Conservation (phyloP, 2,329 filamentous ascomycete species). For the Thelonectria rubi region DNA sequence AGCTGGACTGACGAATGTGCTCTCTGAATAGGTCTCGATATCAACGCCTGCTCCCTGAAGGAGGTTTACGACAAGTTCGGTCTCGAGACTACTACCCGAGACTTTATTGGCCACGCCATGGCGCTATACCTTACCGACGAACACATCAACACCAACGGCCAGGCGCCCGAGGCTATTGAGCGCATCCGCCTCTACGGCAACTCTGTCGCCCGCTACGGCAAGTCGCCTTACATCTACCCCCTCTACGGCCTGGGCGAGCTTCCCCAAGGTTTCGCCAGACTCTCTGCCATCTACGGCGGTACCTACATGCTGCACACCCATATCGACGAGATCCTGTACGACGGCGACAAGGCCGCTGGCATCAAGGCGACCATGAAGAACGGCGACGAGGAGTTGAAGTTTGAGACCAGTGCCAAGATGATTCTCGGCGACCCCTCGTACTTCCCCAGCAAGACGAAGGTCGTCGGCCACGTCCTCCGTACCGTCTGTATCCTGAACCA, state of each 20-base stretch:
- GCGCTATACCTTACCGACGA: slow-evolving; percentile 91
- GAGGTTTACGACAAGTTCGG: slow-evolving; percentile 99
- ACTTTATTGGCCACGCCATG: slow-evolving; percentile 99
- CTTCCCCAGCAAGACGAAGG: slow-evolving; percentile 88
- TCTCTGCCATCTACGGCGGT: slow-evolving; percentile 97
- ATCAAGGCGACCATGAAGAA: slow-evolving; percentile 99
- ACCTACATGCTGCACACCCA: slow-evolving; percentile 99
- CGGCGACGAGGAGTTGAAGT: slow-evolving; percentile 90
- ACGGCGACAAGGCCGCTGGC: slow-evolving; percentile 84
- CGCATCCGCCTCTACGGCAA: slow-evolving; percentile 97
- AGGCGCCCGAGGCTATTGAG: slow-evolving; percentile 84
- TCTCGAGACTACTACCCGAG: slow-evolving; percentile 85
- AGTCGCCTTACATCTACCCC: slow-evolving; percentile 99
- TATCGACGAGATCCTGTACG: slow-evolving; percentile 89
- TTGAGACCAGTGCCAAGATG: slow-evolving; percentile 94
- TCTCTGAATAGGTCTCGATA: slow-evolving; percentile 72
- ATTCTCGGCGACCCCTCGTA: slow-evolving; percentile 97
- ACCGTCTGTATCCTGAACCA: slow-evolving; percentile 98
- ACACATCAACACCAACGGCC: slow-evolving; percentile 79
- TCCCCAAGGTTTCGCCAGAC: slow-evolving; percentile 94
- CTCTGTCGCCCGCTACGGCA: slow-evolving; percentile 96
- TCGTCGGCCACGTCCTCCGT: slow-evolving; percentile 89
- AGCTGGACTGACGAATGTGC: slow-evolving; percentile 28
- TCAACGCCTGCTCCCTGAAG: slow-evolving; percentile 87
- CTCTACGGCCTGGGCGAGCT: slow-evolving; percentile 97